Evolutionary conservation across 192 early-diverging fungal genomes (phyloP).

Genomic region (Powellomyces hirtus): DNA sequence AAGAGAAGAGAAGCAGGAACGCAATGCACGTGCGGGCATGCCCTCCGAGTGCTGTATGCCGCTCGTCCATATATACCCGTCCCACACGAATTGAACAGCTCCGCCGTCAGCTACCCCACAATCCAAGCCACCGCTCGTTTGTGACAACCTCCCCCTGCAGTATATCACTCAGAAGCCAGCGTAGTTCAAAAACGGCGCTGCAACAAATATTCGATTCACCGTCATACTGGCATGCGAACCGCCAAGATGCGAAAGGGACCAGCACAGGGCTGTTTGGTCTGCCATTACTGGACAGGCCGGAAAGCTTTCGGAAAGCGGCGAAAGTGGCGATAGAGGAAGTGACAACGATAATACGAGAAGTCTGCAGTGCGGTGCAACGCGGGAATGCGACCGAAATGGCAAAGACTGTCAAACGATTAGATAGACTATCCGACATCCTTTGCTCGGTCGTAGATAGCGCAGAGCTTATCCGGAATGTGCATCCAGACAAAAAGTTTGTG

Average conservation of each 20-base stretch:
- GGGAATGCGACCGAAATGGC: conserved; percentile 50
- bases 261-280: conserved; percentile 30
- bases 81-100: too few species aligned
- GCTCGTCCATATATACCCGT: too few species aligned
- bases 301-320: conserved; percentile 22
- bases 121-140: too few species aligned
- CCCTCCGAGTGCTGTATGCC: too few species aligned
- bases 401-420: conserved; percentile 83
- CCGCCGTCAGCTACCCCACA: too few species aligned
- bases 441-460: conserved; percentile 90
- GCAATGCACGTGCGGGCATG: too few species aligned
- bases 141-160: too few species aligned
- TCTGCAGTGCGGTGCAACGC: conserved; percentile 10
- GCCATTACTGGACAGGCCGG: conserved; percentile 11
- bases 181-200: too few species aligned
- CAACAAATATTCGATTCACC: conserved; percentile 18
- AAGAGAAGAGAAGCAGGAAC: too few species aligned
- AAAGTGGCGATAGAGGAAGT: conserved; percentile 13
- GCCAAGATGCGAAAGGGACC: not conserved
- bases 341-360: conserved; percentile 6
- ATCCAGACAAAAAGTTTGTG: conserved; percentile 71
- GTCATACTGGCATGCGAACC: conserved; percentile 9
- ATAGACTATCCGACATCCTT: conserved; percentile 82
- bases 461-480: conserved; percentile 89
- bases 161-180: too few species aligned